Conservation (phyloP, 2,329 filamentous ascomycete species). For the Keithomyces neogunnii region DNA sequence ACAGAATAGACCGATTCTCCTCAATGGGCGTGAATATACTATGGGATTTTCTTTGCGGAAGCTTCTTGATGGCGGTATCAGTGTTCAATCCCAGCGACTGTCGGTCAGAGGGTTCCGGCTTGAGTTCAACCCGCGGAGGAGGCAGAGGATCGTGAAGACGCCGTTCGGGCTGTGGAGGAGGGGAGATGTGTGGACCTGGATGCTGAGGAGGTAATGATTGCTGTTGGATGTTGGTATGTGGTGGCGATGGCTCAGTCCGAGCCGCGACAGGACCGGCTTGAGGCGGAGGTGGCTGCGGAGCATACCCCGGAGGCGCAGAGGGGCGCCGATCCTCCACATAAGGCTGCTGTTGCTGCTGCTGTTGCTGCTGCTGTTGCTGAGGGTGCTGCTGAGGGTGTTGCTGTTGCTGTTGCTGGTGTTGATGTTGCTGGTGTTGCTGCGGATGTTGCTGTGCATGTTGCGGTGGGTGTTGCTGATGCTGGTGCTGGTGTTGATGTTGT, state of each 20-base stretch:
- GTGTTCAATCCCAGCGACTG: conserved; percentile 42
- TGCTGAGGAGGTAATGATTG: conserved; percentile 29
- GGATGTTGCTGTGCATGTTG: background rate
- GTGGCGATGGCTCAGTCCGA: conserved; percentile 51
- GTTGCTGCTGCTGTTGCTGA: conserved; percentile 31
- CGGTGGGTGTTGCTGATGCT: conserved; percentile 4
- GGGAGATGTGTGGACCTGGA: conserved; percentile 39
- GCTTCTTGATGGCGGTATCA: conserved; percentile 45
- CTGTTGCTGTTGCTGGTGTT: background rate
- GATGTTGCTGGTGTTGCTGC: background rate
- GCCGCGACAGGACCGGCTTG: conserved; percentile 35
- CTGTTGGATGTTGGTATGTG: conserved; percentile 47
- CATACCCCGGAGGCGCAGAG: conserved; percentile 60
- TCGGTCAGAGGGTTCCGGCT: conserved; percentile 38
- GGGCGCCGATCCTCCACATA: conserved; percentile 72
- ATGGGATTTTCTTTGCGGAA: conserved; percentile 71
- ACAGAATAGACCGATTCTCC: conserved; percentile 79
- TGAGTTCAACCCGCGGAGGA: conserved; percentile 38
- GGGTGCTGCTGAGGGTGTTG: conserved; percentile 15
- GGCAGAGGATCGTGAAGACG: conserved; percentile 43
- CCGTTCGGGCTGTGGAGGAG: conserved; percentile 37
- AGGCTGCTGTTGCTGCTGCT: conserved; percentile 43
- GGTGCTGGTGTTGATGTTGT: conserved; percentile 17
- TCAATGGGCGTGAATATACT: conserved; percentile 98
- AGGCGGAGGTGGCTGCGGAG: conserved; percentile 44